These are phyloP conservation scores for Ceratocystis smalleyi DNA, from an alignment of 2,329 filamentous ascomycete genomes.

Conservation along the genomic window DNA sequence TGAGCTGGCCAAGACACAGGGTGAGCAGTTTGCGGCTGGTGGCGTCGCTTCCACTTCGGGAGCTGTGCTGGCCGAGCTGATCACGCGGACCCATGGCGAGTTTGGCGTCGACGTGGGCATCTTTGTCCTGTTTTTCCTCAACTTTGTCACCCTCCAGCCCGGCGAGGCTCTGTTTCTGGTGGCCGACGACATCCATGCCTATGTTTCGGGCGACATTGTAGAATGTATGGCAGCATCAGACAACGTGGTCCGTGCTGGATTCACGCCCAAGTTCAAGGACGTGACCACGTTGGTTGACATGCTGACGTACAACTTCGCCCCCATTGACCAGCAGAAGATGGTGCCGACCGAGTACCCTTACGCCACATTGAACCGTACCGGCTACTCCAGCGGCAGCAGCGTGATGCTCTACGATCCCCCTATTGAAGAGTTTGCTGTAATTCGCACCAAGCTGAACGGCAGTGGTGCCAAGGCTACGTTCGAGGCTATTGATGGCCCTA, in stretches of 20 bases:
- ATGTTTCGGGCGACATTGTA: slow-evolving; percentile 84
- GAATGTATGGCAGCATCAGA: slow-evolving; percentile 99
- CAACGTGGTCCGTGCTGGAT: slow-evolving; percentile 92
- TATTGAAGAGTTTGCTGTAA: slow-evolving; percentile 88
- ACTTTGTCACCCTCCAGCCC: slow-evolving; percentile 73
- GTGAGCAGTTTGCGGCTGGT: slow-evolving; percentile 56
- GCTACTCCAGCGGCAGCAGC: slow-evolving; percentile 62
- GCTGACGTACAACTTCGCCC: slow-evolving; percentile 89
- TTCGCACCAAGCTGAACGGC: slow-evolving; percentile 59
- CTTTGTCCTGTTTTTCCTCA: slow-evolving; percentile 94
- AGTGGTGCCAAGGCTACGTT: slow-evolving; percentile 72
- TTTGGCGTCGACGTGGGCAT: slow-evolving; percentile 85
- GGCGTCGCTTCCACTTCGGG: slow-evolving; percentile 54
- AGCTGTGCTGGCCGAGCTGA: slow-evolving; percentile 58
- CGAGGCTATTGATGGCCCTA: slow-evolving; percentile 72
- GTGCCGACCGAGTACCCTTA: slow-evolving; percentile 71
- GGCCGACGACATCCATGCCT: slow-evolving; percentile 95
- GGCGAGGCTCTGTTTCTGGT: slow-evolving; percentile 94
- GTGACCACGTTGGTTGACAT: slow-evolving; percentile 75
- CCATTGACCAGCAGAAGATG: slow-evolving; percentile 93
- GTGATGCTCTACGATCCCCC: slow-evolving; percentile 79
- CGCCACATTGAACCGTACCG: slow-evolving; percentile 61
- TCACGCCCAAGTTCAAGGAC: slow-evolving; percentile 98
- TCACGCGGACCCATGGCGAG: slow-evolving; percentile 60
- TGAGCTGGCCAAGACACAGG: slow-evolving; percentile 50